These are phyloP conservation scores for Posidonia oceanica DNA, from an alignment of 116 monocot genomes.

Conservation along the genomic window DNA sequence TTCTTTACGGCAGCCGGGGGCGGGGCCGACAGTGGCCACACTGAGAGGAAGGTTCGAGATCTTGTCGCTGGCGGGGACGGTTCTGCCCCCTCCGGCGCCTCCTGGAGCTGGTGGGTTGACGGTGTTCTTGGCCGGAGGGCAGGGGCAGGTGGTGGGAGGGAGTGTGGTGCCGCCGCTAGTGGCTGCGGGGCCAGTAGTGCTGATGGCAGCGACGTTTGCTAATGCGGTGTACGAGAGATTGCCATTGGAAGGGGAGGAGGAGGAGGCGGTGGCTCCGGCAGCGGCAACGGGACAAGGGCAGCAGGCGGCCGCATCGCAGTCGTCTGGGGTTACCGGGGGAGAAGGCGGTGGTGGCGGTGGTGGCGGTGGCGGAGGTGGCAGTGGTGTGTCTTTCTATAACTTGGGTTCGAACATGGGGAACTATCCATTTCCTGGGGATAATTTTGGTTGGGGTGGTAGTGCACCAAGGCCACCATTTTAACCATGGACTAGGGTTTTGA, in stretches of 20 bases:
- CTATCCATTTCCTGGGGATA: conserved; percentile 43
- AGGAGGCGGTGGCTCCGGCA: conserved; percentile 5
- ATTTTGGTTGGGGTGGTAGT: conserved; percentile 29
- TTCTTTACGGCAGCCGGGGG: conserved; percentile 36
- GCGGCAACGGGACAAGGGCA: conserved; percentile 26
- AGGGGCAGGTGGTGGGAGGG: conserved; percentile 56
- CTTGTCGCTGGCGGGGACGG: conserved; percentile 47
- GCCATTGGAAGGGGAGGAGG: conserved; percentile 39
- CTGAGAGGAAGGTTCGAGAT: conserved; percentile 52
- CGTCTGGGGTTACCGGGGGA: conserved; percentile 45
- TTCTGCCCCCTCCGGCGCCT: conserved; percentile 51
- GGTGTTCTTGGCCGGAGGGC: conserved; percentile 54
- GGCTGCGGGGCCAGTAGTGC: conserved; percentile 45
- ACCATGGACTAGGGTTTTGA: neutral
- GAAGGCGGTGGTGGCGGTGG: conserved; percentile 23
- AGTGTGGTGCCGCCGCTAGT: conserved; percentile 47
- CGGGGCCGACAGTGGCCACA: conserved; percentile 34
- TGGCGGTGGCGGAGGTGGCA: conserved; percentile 12
- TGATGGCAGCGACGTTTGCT: conserved; percentile 48
- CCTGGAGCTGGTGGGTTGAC: conserved; percentile 44
- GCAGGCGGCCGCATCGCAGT: conserved; percentile 49
- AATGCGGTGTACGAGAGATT: conserved; percentile 54
- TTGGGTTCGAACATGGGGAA: conserved; percentile 23
- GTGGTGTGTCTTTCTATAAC: conserved; percentile 41
- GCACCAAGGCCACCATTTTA: conserved; percentile 40